These are phyloP conservation scores for Candida khao-thaluensis DNA, from an alignment of 805 yeast species.

Conservation along the genomic window DNA sequence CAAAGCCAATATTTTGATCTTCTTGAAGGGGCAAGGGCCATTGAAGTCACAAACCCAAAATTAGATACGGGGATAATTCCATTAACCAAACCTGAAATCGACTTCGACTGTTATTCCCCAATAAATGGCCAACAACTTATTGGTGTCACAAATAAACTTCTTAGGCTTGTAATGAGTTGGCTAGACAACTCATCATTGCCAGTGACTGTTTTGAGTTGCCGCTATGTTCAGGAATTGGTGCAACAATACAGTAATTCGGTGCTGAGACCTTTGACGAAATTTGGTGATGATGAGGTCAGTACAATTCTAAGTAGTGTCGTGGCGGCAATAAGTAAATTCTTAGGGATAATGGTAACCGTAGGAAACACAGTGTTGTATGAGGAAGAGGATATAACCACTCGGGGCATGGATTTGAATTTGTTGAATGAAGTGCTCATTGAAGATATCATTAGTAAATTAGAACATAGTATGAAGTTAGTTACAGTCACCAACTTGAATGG, in stretches of 20 bases:
- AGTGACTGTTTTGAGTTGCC: slow-evolving; percentile 74
- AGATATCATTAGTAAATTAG: slow-evolving; percentile 28
- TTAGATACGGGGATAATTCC: slow-evolving; percentile 76
- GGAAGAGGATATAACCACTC: slow-evolving; percentile 72
- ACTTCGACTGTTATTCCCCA: slow-evolving; percentile 44
- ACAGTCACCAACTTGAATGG: slow-evolving; percentile 12
- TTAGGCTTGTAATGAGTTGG: slow-evolving; percentile 68
- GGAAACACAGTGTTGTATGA: slow-evolving; percentile 64
- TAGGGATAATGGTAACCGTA: slow-evolving; percentile 45
- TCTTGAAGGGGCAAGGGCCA: slow-evolving; percentile 82
- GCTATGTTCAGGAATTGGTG: slow-evolving; percentile 65
- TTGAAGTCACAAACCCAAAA: slow-evolving; percentile 69
- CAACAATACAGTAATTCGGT: slow-evolving; percentile 32
- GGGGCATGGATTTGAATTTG: slow-evolving; percentile 52
- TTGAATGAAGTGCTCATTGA: slow-evolving; percentile 23
- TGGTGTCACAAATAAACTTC: slow-evolving; percentile 52
- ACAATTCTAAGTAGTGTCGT: slow-evolving; percentile 51
- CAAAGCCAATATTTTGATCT: slow-evolving; percentile 62
- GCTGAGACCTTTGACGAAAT: slow-evolving; percentile 15
- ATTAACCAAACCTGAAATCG: slow-evolving; percentile 42
- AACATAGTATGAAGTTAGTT: slow-evolving; percentile 30
- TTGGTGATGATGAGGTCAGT: slow-evolving; percentile 31
- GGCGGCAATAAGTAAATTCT: slow-evolving; percentile 53
- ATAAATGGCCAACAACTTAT: slow-evolving; percentile 42
- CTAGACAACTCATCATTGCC: slow-evolving; percentile 68